Evolutionary conservation across 2,329 filamentous ascomycete species (phyloP).

Genomic region (Diaporthe capsici): DNA sequence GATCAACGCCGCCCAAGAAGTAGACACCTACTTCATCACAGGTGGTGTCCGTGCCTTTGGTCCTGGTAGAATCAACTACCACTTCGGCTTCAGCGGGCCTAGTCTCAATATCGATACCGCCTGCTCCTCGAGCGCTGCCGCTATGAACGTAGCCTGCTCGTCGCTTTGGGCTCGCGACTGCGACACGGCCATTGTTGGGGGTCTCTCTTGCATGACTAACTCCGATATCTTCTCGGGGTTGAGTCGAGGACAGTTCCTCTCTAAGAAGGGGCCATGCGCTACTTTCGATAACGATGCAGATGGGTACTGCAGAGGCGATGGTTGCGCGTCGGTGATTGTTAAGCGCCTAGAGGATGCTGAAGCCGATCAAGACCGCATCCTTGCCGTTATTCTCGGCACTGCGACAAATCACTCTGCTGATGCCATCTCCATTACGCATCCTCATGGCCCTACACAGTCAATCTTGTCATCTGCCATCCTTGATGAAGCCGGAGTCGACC

Average conservation of each 20-base stretch:
- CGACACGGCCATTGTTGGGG: constrained; percentile 85
- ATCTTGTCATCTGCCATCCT: constrained; percentile 79
- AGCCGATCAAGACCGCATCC: constrained; percentile 80
- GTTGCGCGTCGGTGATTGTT: constrained; percentile 79
- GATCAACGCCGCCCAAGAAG: constrained; percentile 79
- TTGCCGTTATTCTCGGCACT: constrained; percentile 82
- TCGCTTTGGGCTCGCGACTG: constrained; percentile 82
- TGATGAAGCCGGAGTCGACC: constrained; percentile 80
- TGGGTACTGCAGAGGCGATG: constrained; percentile 86
- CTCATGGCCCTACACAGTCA: constrained; percentile 83
- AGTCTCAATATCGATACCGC: constrained; percentile 83
- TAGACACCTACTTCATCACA: constrained; percentile 70
- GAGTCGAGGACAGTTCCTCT: constrained; percentile 83
- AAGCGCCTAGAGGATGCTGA: constrained; percentile 86
- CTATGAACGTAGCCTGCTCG: constrained; percentile 80
- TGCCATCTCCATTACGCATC: constrained; percentile 86
- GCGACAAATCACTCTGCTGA: constrained; percentile 87
- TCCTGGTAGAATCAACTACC: constrained; percentile 78
- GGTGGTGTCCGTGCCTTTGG: constrained; percentile 59
- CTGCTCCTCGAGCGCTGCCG: constrained; percentile 81
- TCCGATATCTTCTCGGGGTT: constrained; percentile 84
- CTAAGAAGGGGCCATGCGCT: constrained; percentile 82
- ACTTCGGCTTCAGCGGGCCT: constrained; percentile 82
- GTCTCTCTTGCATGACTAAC: constrained; percentile 83
- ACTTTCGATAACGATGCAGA: constrained; percentile 86